Base-by-base conservation (phyloP, 768 basidiomycete species). In the Nidularia pulvinata region DNA sequence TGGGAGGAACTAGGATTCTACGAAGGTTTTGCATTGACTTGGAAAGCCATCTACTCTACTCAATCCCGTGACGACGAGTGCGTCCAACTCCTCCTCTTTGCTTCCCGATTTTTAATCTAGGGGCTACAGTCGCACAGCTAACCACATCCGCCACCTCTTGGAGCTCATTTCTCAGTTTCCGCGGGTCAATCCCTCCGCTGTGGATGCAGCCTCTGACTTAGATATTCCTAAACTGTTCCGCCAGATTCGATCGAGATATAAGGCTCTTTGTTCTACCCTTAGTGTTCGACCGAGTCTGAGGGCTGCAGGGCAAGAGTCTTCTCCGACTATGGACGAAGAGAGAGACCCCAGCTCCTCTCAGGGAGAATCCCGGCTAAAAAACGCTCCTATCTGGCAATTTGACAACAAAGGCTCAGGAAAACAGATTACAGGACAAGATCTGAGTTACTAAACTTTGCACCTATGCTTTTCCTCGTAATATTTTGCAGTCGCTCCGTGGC, bases 1-100 rank as follows among this genome's bases (percentile, higher is more conserved):
- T 98, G 95, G 94, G 95, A 98, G 68, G 96, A 99, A 68, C 80
- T 99, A 10, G 95, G 92, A 1, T 98, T 88, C 61, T 95, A 95
- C 66, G 83, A 95, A 61, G 96, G 95, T 5, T 89, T 89, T 60
- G 93, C 93, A 2, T 56, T 62, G 51, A 81, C 85, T 52, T 97
- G 92, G 91, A 67, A 73, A 55, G 74, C 75, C 1, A 69, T 91
- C 50, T 73, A 74, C 42, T 60, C 69, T 19, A 69, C 69, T 50
- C 74, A 77, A 52, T 69, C 66, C 4, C 66, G 66, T 11, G 65
- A 63, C 47, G 77, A 85, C 61, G 78, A 82, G 85, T 85, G 60
- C 52, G 81, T 76, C 3, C 37, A 6, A 33, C 13, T 48, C 54
- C 37, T 3, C 44, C 53, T 55, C 47, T 46, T 50, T 47, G 14